Percentiles rank a stretch among this genome's conserved stretches.
Evolutionary conservation across 352 stramenopile genomes (phyloP).

Genomic region (Phytophthora gonapodyides): DNA sequence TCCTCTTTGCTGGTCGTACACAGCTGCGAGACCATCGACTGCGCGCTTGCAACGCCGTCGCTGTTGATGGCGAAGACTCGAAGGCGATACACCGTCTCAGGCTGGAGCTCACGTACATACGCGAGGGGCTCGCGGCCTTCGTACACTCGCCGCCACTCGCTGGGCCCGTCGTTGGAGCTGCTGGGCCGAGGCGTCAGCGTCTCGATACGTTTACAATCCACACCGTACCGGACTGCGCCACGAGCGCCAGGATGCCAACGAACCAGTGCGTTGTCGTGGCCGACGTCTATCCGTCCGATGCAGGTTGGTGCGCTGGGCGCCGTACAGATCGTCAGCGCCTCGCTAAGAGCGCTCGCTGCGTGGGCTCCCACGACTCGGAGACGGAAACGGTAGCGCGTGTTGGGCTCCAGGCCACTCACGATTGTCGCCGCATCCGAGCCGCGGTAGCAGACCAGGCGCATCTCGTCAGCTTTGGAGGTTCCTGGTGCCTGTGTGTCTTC

Average conservation of each 20-base stretch:
- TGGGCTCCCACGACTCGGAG: constrained; percentile 79
- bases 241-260: constrained; percentile 83
- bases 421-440: constrained; percentile 49
- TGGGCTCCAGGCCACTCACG: constrained; percentile 76
- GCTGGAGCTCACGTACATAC: constrained; percentile 62
- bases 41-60: constrained; percentile 56
- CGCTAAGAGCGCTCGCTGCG: constrained; percentile 75
- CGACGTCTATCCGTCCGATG: constrained; percentile 58
- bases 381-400: constrained; percentile 86
- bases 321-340: constrained; percentile 75
- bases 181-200: constrained; percentile 35
- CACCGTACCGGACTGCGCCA: constrained; percentile 67
- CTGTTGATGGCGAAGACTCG: constrained; percentile 84
- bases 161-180: constrained; percentile 28
- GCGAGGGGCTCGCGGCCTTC: constrained; percentile 78
- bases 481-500: constrained; percentile 9
- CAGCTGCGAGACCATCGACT: constrained; percentile 82
- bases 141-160: constrained; percentile 77
- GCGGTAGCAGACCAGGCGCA: constrained; percentile 77
- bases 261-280: constrained; percentile 57
- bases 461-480: constrained; percentile 35
- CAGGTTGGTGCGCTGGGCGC: constrained; percentile 59
- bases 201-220: constrained; percentile 83
- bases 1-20: constrained; percentile 75
- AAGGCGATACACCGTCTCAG: constrained; percentile 86